Conservation (phyloP, 1,284 basidiomycete genomes). For the Gomphus bonarii region DNA sequence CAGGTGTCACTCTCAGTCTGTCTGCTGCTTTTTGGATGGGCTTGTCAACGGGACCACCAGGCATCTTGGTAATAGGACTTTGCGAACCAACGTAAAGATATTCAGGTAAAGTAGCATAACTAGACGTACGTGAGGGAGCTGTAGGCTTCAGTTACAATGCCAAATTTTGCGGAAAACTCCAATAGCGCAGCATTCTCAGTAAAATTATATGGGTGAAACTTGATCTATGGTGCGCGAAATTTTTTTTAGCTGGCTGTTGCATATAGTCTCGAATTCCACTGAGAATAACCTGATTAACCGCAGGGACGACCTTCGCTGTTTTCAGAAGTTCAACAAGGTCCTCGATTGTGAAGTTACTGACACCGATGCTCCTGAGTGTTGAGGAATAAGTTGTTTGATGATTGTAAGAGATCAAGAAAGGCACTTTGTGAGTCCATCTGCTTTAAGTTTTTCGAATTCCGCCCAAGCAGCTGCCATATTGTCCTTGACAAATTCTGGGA, state of each 20-base stretch:
- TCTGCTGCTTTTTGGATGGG: conserved; percentile 46
- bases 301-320: conserved; percentile 51
- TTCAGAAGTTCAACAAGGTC: conserved; percentile 51
- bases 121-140: conserved; percentile 48
- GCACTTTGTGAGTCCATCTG: conserved; percentile 53
- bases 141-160: conserved; percentile 66
- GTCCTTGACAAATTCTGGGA: conserved; percentile 31
- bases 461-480: conserved; percentile 46
- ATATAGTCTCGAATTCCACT: not conserved
- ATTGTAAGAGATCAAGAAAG: not conserved
- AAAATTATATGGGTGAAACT: conserved; percentile 66
- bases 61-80: conserved; percentile 55
- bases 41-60: conserved; percentile 66
- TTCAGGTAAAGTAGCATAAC: not conserved
- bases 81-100: not conserved
- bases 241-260: not conserved
- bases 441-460: conserved; percentile 55
- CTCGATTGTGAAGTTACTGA: conserved; percentile 61
- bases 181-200: conserved; percentile 41
- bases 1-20: conserved; percentile 47
- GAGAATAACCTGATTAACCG: conserved; percentile 60
- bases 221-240: conserved; percentile 32
- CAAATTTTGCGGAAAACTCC: conserved; percentile 45
- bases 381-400: not conserved
- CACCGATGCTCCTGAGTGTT: conserved; percentile 58